phyloP scores from a whole-genome alignment of 2,329 filamentous ascomycete species.

The Microdochium bolleyi region DNA sequence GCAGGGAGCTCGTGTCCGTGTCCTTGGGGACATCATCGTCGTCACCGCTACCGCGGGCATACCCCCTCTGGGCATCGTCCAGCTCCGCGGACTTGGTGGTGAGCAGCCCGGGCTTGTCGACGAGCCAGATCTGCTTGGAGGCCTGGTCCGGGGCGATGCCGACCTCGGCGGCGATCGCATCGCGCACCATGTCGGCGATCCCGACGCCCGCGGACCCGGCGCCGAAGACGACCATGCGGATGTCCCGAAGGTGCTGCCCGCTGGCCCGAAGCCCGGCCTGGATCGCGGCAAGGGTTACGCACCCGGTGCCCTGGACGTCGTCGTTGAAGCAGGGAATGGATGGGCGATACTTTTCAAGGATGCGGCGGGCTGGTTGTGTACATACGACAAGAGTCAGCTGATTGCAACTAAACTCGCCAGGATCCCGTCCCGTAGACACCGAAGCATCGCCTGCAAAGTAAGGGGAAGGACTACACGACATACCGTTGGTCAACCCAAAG shows the following conservation, averaged over 20 bases:
- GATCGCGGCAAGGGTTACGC: slow-evolving; percentile 77
- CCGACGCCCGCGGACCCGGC: slow-evolving; percentile 76
- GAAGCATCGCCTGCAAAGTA: background rate
- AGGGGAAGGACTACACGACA: slow-evolving; percentile 5
- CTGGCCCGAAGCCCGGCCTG: slow-evolving; percentile 67
- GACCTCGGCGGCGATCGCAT: slow-evolving; percentile 66
- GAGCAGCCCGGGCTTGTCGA: slow-evolving; percentile 76
- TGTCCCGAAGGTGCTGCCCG: slow-evolving; percentile 56
- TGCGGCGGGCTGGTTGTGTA: slow-evolving; percentile 52
- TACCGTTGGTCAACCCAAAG: slow-evolving; percentile 68
- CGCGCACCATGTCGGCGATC: slow-evolving; percentile 77
- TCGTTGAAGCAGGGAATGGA: slow-evolving; percentile 83
- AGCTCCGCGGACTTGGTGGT: slow-evolving; percentile 52
- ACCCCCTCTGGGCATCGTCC: slow-evolving; percentile 59
- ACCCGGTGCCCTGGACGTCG: slow-evolving; percentile 83
- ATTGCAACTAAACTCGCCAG: background rate
- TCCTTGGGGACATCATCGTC: slow-evolving; percentile 61
- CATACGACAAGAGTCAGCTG: background rate
- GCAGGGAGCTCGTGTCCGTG: slow-evolving; percentile 44
- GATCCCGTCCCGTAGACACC: no score
- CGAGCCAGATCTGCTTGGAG: slow-evolving; percentile 67
- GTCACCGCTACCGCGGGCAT: slow-evolving; percentile 49
- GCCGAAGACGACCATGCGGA: slow-evolving; percentile 70
- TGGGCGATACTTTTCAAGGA: slow-evolving; percentile 68
- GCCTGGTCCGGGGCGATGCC: slow-evolving; percentile 66